Conservation (phyloP, 305 asterid species). For the Fraxinus ornus region DNA sequence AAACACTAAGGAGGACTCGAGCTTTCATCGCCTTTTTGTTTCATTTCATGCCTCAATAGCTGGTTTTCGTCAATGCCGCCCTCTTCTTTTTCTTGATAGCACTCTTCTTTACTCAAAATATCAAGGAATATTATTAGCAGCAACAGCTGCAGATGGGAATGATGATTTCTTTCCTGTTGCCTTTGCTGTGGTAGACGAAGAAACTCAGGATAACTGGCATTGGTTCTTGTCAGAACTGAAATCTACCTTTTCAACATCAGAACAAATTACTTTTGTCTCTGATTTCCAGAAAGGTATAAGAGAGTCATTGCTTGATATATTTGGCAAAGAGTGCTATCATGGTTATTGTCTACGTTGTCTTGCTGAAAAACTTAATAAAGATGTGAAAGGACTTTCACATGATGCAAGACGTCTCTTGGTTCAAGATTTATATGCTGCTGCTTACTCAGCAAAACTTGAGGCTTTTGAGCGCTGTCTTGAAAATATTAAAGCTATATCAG, state of each 20-base stretch:
- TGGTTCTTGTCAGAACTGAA: constrained; percentile 86
- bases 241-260: constrained; percentile 69
- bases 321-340: constrained; percentile 80
- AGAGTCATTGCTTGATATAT: constrained; percentile 64
- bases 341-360: constrained; percentile 88
- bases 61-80: constrained; percentile 72
- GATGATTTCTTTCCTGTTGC: constrained; percentile 32
- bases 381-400: constrained; percentile 88
- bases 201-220: constrained; percentile 86
- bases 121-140: constrained; percentile 27
- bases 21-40: constrained; percentile 29
- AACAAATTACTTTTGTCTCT: constrained; percentile 80
- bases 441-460: constrained; percentile 70
- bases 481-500: constrained; percentile 86
- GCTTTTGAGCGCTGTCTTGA: constrained; percentile 63
- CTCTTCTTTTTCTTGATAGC: constrained; percentile 29
- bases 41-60: constrained; percentile 27
- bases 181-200: constrained; percentile 31
- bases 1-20: constrained; percentile 25
- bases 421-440: constrained; percentile 90
- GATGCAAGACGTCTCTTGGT: constrained; percentile 97
- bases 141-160: constrained; percentile 30
- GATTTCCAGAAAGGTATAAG: constrained; percentile 83
- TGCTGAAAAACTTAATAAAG: constrained; percentile 92
- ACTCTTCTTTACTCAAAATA: constrained; percentile 27